phyloP scores from a whole-genome alignment of 2,329 filamentous ascomycete species.

The Penicillium sp. region DNA sequence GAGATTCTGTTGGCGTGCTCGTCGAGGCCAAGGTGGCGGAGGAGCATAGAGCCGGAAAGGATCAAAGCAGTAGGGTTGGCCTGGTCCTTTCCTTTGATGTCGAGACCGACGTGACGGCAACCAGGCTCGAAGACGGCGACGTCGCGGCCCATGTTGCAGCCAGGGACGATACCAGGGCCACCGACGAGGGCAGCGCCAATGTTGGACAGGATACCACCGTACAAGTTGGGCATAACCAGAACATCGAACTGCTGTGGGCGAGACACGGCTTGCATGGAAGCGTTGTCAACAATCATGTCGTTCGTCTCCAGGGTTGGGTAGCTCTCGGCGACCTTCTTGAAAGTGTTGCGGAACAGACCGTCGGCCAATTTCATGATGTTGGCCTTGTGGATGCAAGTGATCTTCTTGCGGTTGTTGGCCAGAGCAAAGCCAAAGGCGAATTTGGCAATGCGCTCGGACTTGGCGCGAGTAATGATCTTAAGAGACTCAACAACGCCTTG shows the following conservation, averaged over 20 bases:
- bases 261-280: conserved; percentile 97
- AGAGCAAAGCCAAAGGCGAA: conserved; percentile 98
- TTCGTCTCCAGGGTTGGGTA: conserved; percentile 94
- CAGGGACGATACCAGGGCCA: conserved; percentile 92
- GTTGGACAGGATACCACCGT: conserved; percentile 98
- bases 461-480: conserved; percentile 99
- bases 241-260: conserved; percentile 98
- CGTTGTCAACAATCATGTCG: conserved; percentile 99
- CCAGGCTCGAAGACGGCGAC: conserved; percentile 98
- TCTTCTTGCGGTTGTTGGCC: conserved; percentile 98
- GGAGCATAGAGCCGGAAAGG: conserved; percentile 92
- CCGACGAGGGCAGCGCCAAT: conserved; percentile 96
- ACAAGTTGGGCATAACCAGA: conserved; percentile 99
- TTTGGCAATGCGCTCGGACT: conserved; percentile 98
- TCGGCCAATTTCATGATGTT: conserved; percentile 99
- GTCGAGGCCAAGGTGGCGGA: conserved; percentile 94
- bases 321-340: conserved; percentile 88
- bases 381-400: conserved; percentile 99
- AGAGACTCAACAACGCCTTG: conserved; percentile 95
- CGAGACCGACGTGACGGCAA: conserved; percentile 97
- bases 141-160: conserved; percentile 99
- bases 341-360: conserved; percentile 96
- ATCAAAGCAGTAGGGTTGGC: conserved; percentile 96
- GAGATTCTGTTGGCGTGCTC: conserved; percentile 98
- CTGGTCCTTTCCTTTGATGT: conserved; percentile 99